These are phyloP conservation scores for Nevesoporus exiguus DNA, from an alignment of 768 basidiomycete species.

Conservation along the genomic window DNA sequence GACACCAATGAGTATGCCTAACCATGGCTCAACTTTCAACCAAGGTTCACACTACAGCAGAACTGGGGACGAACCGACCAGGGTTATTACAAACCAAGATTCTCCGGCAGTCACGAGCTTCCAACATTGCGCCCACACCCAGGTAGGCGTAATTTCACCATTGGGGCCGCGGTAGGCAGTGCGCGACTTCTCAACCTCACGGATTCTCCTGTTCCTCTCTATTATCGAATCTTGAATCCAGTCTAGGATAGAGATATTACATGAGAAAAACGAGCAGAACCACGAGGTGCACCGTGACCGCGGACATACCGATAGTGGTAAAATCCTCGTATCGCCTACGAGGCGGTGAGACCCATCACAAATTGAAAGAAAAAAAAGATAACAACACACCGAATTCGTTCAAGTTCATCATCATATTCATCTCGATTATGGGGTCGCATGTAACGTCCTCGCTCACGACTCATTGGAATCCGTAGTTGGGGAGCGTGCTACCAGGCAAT, in stretches of 20 bases:
- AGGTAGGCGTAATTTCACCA: slow-evolving; percentile 49
- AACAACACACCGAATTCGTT: slow-evolving; percentile 53
- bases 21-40: neutral
- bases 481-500: neutral
- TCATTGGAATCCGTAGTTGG: slow-evolving; percentile 16
- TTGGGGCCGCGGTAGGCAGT: slow-evolving; percentile 46
- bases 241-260: slow-evolving; percentile 46
- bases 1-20: slow-evolving; percentile 87
- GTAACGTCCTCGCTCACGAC: slow-evolving; percentile 22
- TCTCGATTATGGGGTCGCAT: slow-evolving; percentile 27
- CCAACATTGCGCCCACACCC: slow-evolving; percentile 61
- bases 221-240: slow-evolving; percentile 96
- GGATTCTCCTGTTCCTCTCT: slow-evolving; percentile 77
- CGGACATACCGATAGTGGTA: slow-evolving; percentile 77
- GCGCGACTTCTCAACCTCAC: slow-evolving; percentile 43
- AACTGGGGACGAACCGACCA: slow-evolving; percentile 69
- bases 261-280: slow-evolving; percentile 13
- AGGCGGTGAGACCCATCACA: slow-evolving; percentile 13
- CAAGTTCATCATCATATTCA: slow-evolving; percentile 63
- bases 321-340: slow-evolving; percentile 91
- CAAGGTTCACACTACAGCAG: neutral
- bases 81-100: slow-evolving; percentile 87
- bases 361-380: neutral
- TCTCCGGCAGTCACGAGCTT: slow-evolving; percentile 68
- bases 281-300: slow-evolving; percentile 5